phyloP scores from a whole-genome alignment of 2,329 filamentous ascomycete genomes.

The Drechslera avenae region DNA sequence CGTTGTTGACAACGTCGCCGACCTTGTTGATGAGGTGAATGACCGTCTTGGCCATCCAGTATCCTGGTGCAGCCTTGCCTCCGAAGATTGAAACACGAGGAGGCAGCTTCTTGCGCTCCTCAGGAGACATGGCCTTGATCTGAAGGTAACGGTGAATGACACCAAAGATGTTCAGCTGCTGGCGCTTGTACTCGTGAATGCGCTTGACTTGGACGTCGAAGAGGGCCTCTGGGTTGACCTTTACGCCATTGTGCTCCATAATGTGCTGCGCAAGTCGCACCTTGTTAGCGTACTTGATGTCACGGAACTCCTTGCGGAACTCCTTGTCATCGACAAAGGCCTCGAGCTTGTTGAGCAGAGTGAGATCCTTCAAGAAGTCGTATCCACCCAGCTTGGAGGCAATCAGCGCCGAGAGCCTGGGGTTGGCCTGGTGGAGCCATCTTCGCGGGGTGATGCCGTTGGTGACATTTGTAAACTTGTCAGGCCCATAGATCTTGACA shows the following conservation, averaged over 20 bases:
- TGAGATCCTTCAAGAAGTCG: constrained; percentile 89
- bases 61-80: constrained; percentile 95
- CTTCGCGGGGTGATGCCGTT: constrained; percentile 95
- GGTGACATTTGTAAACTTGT: constrained; percentile 98
- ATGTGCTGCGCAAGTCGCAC: constrained; percentile 90
- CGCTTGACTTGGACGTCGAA: constrained; percentile 99
- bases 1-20: constrained; percentile 86
- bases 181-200: constrained; percentile 98
- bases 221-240: constrained; percentile 82
- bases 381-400: constrained; percentile 83
- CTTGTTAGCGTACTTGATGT: constrained; percentile 98
- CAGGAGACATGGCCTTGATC: constrained; percentile 82
- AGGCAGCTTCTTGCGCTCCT: constrained; percentile 83
- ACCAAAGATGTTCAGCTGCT: constrained; percentile 98
- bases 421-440: constrained; percentile 98
- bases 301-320: constrained; percentile 93
- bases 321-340: constrained; percentile 80
- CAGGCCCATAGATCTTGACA: constrained; percentile 88
- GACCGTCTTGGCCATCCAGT: constrained; percentile 99
- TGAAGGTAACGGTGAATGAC: constrained; percentile 92
- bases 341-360: constrained; percentile 83
- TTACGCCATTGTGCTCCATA: constrained; percentile 76
- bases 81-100: constrained; percentile 95
- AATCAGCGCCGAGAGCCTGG: constrained; percentile 87
- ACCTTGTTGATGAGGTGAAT: constrained; percentile 97